Evolutionary conservation across 345 rosid genomes (phyloP).

Genomic region (Erucastrum elatum): DNA sequence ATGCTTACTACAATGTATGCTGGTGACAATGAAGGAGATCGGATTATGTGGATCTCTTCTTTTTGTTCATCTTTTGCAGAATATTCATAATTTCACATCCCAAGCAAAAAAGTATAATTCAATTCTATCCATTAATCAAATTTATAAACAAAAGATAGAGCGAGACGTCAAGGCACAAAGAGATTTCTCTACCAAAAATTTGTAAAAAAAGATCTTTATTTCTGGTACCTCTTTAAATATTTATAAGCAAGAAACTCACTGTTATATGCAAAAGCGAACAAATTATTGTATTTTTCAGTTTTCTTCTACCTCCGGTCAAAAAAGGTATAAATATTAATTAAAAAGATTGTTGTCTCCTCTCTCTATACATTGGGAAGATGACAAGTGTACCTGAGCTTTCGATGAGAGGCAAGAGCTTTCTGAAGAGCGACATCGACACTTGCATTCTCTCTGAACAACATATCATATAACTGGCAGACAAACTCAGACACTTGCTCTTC

Average conservation of each 20-base stretch:
- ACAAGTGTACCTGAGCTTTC: slow-evolving; percentile 69
- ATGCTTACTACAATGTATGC: background rate
- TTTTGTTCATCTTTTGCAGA: background rate
- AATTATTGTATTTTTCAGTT: background rate
- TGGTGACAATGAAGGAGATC: too few relatives aligned
- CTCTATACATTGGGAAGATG: slow-evolving; percentile 66
- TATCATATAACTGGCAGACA: slow-evolving; percentile 66
- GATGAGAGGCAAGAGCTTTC: slow-evolving; percentile 67
- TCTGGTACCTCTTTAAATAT: background rate
- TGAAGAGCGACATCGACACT: slow-evolving; percentile 72
- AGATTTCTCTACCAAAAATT: background rate
- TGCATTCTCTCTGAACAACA: slow-evolving; percentile 63
- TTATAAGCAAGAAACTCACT: background rate
- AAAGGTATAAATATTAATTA: slow-evolving; percentile 15
- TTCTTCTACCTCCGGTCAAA: slow-evolving; percentile 19
- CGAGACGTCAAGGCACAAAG: background rate
- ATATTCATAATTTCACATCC: background rate
- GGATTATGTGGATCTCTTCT: too few relatives aligned
- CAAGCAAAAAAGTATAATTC: background rate
- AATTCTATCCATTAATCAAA: background rate
- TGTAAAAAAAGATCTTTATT: slow-evolving; percentile 6
- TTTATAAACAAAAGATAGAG: background rate
- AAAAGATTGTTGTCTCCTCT: background rate
- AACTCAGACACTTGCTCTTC: slow-evolving; percentile 77
- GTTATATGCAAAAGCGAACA: slow-evolving; percentile 20